Percentiles rank a stretch among this genome's conserved stretches.
These are phyloP conservation scores for Aristolochia californica DNA, from an alignment of 164 flowering plant species.

Conservation along the genomic window DNA sequence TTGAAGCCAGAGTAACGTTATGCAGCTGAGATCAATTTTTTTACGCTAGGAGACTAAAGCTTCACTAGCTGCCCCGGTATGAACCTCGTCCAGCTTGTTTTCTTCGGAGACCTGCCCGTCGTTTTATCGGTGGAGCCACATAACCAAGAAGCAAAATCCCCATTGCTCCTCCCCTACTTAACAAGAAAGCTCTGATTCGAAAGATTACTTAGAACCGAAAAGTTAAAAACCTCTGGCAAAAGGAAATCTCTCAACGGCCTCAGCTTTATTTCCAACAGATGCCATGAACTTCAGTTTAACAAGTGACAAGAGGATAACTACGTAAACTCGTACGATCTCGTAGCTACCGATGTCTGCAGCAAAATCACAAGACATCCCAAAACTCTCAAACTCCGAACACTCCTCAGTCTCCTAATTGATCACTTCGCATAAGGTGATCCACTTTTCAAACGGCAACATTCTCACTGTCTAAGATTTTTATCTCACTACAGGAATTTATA, in stretches of 20 bases:
- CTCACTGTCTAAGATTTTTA: neutral
- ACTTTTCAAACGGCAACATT: constrained; percentile 9
- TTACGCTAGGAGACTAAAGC: constrained; percentile 5
- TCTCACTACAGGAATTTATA: neutral
- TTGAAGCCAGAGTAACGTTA: neutral
- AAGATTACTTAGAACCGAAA: too few relatives aligned
- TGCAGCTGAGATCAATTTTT: neutral
- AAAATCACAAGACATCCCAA: too few relatives aligned
- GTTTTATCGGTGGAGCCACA: constrained; percentile 58
- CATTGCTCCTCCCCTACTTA: constrained; percentile 18
- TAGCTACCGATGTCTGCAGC: too few relatives aligned
- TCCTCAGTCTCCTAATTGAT: neutral
- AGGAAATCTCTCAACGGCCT: too few relatives aligned
- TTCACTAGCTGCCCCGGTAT: constrained; percentile 61
- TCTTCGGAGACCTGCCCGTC: constrained; percentile 58
- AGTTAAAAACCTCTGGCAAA: too few relatives aligned
- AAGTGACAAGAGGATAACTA: too few relatives aligned
- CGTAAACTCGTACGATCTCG: too few relatives aligned
- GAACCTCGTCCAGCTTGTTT: constrained; percentile 90
- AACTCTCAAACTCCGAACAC: too few relatives aligned
- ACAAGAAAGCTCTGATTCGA: too few relatives aligned
- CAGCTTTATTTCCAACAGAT: too few relatives aligned
- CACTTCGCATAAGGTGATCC: neutral
- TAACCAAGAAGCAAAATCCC: constrained; percentile 29
- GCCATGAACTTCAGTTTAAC: too few relatives aligned